Evolutionary conservation across 208 protist genomes (phyloP), one percentile per base, ranked within the genome.

Genomic region (Vickermania spadyakhi): DNA sequence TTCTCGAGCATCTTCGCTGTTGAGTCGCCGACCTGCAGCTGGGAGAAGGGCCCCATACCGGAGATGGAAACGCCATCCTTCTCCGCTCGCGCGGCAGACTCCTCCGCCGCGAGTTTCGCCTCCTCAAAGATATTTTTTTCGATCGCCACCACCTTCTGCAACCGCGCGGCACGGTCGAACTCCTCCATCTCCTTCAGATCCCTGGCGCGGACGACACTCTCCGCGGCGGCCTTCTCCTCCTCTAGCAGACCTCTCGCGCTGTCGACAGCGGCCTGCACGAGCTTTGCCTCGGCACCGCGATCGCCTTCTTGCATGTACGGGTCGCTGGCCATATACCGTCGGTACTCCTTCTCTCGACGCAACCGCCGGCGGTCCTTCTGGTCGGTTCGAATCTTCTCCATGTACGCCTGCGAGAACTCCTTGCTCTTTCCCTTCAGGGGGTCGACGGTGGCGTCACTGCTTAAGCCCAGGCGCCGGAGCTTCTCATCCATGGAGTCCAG

Each of bases 401-500:
- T 58, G 61, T 88, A 93, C 29, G 68, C 68, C 49, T 75, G 57
- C 14, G 66, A 61, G 49, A 58, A 58, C 25, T 62, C 55, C 2
- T 14, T 28, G 31, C 62, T 29, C 7, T 60, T 60, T 31, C 49
- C 27, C 11, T 60, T 28, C 21, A 61, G 28, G 14, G 55, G 45
- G 31, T 60, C 60, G 7, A 42, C 56, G 26, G 53, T 42, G 13
- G 50, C 29, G 7, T 70, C 70, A 41, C 71, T 57, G 21, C 68
- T 66, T 1, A 93, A 64, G 3, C 86, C 86, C 1, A 90, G 60
- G 22, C 75, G 80, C 3, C 78, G 72, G 51, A 93, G 71, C 50
- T 84, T 90, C 31, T 90, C 79, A 49, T 93, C 86, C 82, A 93
- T 87, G 1, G 53, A 66, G 61, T 82, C 74, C 26, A 93, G 58